phyloP scores from a whole-genome alignment of 192 early-diverging fungal genomes.

The Lobosporangium transversale region DNA sequence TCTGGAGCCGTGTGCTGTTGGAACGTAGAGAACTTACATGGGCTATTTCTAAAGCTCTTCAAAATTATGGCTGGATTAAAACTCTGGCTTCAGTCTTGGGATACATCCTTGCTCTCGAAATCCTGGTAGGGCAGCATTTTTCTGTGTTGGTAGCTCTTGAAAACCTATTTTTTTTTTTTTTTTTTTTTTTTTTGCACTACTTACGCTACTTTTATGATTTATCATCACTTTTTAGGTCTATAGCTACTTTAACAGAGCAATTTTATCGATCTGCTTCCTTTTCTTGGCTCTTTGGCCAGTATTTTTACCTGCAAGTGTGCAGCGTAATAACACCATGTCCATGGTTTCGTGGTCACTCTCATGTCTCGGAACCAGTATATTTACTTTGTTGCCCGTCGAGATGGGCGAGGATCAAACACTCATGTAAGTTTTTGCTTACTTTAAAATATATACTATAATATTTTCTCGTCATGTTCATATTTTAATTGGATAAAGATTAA shows the following conservation, averaged over 20 bases:
- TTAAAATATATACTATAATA: neutral
- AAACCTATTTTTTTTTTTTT: neutral
- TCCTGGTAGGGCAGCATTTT: conserved; percentile 67
- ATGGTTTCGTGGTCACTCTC: conserved; percentile 71
- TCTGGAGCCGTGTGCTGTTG: conserved; percentile 78
- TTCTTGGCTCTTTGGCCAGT: conserved; percentile 76
- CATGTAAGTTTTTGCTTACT: conserved; percentile 58
- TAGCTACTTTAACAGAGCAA: conserved; percentile 84
- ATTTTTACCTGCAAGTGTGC: conserved; percentile 61
- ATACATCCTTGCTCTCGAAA: conserved; percentile 77
- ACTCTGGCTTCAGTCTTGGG: conserved; percentile 54
- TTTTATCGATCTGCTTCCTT: conserved; percentile 72
- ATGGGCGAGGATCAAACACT: conserved; percentile 76
- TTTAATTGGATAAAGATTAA: neutral
- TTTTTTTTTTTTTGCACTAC: neutral
- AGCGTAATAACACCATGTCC: conserved; percentile 56
- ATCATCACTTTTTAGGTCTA: conserved; percentile 63
- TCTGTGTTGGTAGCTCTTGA: neutral
- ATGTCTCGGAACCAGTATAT: conserved; percentile 80
- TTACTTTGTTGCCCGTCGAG: conserved; percentile 91
- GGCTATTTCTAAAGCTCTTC: conserved; percentile 23
- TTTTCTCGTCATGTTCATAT: neutral
- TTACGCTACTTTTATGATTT: neutral
- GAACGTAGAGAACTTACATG: conserved; percentile 41
- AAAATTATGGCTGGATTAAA: conserved; percentile 28